Conservation (phyloP, 257 asterid species). For the Coffea canephora region DNA sequence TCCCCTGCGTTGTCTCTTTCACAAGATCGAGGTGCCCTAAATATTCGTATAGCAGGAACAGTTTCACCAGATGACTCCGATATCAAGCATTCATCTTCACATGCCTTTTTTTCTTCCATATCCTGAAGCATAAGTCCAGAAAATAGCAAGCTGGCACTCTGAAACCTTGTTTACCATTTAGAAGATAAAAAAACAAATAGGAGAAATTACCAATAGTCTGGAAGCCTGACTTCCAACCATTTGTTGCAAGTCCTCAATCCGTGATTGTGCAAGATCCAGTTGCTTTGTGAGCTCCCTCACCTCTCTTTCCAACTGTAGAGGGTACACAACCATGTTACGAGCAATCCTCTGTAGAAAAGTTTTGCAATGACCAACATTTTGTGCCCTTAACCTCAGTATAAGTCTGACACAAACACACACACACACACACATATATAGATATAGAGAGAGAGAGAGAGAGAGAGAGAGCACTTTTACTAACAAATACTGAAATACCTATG, state of each 20-base stretch:
- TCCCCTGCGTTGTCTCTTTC: conserved; percentile 25
- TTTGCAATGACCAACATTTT: neutral
- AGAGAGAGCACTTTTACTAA: neutral
- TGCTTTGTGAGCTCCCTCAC: conserved; percentile 74
- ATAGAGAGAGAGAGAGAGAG: neutral
- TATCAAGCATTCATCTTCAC: conserved; percentile 32
- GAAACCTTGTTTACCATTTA: neutral
- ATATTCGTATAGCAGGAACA: conserved; percentile 11
- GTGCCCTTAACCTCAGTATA: neutral
- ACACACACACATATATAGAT: too few species aligned
- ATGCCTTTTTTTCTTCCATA: conserved; percentile 17
- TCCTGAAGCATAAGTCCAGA: conserved; percentile 16
- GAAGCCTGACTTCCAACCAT: conserved; percentile 42
- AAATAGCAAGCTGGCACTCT: neutral
- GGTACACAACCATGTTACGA: conserved; percentile 2
- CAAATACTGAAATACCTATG: neutral
- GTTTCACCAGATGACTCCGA: conserved; percentile 33
- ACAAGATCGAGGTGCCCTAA: neutral
- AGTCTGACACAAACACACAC: neutral
- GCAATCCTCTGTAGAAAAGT: neutral
- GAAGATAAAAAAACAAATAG: neutral
- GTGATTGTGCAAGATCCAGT: conserved; percentile 71
- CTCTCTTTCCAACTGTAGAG: conserved; percentile 88
- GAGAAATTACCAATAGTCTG: conserved; percentile 23
- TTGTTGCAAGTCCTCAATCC: conserved; percentile 55